Percentiles rank a stretch among this genome's conserved stretches.
phyloP scores from a whole-genome alignment of 495 filamentous ascomycete genomes.

The Neurospora sp. region DNA sequence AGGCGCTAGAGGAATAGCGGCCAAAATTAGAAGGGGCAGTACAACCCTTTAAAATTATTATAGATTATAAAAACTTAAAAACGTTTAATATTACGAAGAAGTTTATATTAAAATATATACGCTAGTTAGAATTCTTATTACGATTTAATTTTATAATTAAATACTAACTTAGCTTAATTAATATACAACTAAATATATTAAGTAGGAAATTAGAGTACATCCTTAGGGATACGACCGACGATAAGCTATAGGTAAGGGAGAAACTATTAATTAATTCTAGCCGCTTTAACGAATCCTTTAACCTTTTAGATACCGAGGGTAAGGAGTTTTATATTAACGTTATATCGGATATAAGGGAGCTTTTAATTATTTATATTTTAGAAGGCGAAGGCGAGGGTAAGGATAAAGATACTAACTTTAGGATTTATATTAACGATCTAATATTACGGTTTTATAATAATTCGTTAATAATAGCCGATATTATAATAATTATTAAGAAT shows the following conservation, averaged over 20 bases:
- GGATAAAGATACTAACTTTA: accelerated
- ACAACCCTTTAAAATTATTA: not conserved
- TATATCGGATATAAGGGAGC: accelerated
- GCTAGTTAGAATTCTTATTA: not conserved
- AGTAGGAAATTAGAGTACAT: too few relatives aligned
- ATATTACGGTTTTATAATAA: too few relatives aligned
- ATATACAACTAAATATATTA: accelerated
- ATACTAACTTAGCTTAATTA: accelerated
- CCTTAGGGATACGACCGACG: accelerated
- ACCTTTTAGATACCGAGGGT: too few relatives aligned
- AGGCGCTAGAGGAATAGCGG: not conserved
- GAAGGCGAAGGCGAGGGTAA: not conserved
- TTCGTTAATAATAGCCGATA: too few relatives aligned
- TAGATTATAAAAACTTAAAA: not conserved
- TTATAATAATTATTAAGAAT: too few relatives aligned
- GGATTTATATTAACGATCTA: too few relatives aligned
- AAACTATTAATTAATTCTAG: too few relatives aligned
- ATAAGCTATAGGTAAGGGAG: too few relatives aligned
- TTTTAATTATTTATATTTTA: not conserved
- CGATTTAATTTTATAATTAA: not conserved
- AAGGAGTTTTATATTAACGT: not conserved
- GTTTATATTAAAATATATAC: not conserved
- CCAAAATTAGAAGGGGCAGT: not conserved
- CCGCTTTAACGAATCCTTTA: too few relatives aligned
- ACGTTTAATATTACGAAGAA: not conserved